Conservation (phyloP, 495 filamentous ascomycete genomes). For the Penicillium bialowiezense region DNA sequence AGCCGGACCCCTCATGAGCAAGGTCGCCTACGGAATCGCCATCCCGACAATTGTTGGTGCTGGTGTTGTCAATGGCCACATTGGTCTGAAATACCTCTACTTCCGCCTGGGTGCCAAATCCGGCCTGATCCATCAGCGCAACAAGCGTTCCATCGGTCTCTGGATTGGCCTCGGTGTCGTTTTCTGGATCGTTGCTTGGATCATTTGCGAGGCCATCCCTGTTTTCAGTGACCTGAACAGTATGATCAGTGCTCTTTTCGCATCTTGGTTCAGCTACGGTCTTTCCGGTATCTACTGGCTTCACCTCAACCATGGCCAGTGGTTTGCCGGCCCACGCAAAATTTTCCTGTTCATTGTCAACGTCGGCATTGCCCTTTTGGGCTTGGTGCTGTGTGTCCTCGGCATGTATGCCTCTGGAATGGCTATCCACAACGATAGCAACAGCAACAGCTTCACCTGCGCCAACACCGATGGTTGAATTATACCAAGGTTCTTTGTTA, state of each 20-base stretch:
- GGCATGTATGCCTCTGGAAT: slow-evolving; percentile 41
- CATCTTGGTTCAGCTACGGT: slow-evolving; percentile 44
- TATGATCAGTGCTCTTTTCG: slow-evolving; percentile 42
- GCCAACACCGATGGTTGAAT: slow-evolving; percentile 25
- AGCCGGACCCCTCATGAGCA: slow-evolving; percentile 59
- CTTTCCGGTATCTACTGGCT: slow-evolving; percentile 44
- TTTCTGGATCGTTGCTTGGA: slow-evolving; percentile 62
- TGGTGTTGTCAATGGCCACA: slow-evolving; percentile 68
- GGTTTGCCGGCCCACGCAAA: slow-evolving; percentile 31
- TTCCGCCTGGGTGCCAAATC: slow-evolving; percentile 55
- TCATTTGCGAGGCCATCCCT: slow-evolving; percentile 68
- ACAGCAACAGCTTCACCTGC: slow-evolving; percentile 32
- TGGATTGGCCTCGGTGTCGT: slow-evolving; percentile 55
- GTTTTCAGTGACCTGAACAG: slow-evolving; percentile 62
- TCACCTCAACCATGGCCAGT: slow-evolving; percentile 34
- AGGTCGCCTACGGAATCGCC: slow-evolving; percentile 76
- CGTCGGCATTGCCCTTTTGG: slow-evolving; percentile 23
- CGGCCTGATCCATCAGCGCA: slow-evolving; percentile 52
- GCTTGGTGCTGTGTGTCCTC: slow-evolving; percentile 29
- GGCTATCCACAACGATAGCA: slow-evolving; percentile 37
- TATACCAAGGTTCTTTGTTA: not conserved
- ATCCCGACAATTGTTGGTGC: slow-evolving; percentile 69
- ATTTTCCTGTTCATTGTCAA: slow-evolving; percentile 30
- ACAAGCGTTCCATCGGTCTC: slow-evolving; percentile 39
- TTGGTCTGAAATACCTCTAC: slow-evolving; percentile 63